phyloP scores from a whole-genome alignment of 2,329 filamentous ascomycete species.

The Penicillium digitatum region DNA sequence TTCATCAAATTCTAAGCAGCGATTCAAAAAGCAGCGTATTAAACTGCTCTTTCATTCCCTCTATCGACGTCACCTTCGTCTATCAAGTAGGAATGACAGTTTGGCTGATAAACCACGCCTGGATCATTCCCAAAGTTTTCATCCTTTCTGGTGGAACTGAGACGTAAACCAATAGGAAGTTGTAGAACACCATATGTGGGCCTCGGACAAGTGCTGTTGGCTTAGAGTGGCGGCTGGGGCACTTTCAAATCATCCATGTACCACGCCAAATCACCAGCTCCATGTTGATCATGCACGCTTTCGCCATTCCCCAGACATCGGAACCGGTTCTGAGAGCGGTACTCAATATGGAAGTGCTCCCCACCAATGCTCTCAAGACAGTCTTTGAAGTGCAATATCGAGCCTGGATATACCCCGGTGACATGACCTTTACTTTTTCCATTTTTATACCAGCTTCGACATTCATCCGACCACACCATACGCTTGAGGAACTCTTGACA shows the following conservation, averaged over 20 bases:
- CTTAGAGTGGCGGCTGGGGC: not conserved
- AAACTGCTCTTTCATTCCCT: not conserved
- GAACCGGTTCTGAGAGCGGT: constrained; percentile 19
- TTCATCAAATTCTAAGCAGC: no score
- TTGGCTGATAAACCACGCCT: not conserved
- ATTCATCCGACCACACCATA: constrained; percentile 29
- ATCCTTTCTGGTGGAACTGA: not conserved
- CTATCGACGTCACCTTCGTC: not conserved
- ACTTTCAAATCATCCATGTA: not conserved
- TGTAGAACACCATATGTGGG: not conserved
- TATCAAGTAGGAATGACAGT: not conserved
- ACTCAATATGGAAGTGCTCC: constrained; percentile 23
- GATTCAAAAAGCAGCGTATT: no score
- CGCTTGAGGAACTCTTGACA: constrained; percentile 32
- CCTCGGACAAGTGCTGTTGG: not conserved
- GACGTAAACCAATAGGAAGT: not conserved
- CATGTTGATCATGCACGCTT: not conserved
- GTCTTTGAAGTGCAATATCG: not conserved
- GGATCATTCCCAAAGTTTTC: no score
- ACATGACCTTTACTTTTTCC: constrained; percentile 11
- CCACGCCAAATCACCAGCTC: not conserved
- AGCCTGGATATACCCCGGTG: not conserved
- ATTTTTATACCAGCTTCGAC: constrained; percentile 32
- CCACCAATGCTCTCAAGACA: constrained; percentile 16
- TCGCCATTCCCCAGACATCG: constrained; percentile 18